Evolutionary conservation across 257 asterid species (phyloP).

Genomic region (Rehmannia glutinosa): DNA sequence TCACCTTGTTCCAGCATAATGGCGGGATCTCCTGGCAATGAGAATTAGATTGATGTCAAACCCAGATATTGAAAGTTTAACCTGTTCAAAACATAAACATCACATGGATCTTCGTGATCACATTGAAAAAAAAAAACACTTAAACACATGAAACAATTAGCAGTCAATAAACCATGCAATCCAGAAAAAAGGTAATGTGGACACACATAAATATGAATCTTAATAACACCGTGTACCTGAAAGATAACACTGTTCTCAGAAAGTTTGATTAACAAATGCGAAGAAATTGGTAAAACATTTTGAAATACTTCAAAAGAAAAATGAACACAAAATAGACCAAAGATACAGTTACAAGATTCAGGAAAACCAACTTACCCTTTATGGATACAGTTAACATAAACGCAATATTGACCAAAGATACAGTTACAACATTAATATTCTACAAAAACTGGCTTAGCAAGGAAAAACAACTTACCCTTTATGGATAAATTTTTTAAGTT

Average conservation of each 20-base stretch:
- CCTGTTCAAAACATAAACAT: conserved; percentile 38
- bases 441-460: background rate
- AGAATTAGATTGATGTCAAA: conserved; percentile 61
- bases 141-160: background rate
- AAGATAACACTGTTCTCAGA: background rate
- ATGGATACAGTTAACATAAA: no score
- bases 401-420: background rate
- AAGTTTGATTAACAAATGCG: background rate
- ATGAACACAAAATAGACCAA: background rate
- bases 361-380: no score
- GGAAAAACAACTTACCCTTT: background rate
- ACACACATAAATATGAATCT: background rate
- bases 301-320: background rate
- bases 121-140: background rate
- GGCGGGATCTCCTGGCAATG: conserved; percentile 93
- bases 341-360: no score
- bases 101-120: background rate
- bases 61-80: conserved; percentile 51
- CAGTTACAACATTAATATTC: background rate
- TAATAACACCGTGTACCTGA: background rate
- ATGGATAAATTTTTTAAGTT: background rate
- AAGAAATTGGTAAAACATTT: background rate
- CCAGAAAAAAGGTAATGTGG: background rate
- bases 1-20: conserved; percentile 99
- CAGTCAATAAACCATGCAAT: background rate